These are phyloP conservation scores for Stephania yunnanensis DNA, from an alignment of 164 flowering plant species.

Conservation along the genomic window DNA sequence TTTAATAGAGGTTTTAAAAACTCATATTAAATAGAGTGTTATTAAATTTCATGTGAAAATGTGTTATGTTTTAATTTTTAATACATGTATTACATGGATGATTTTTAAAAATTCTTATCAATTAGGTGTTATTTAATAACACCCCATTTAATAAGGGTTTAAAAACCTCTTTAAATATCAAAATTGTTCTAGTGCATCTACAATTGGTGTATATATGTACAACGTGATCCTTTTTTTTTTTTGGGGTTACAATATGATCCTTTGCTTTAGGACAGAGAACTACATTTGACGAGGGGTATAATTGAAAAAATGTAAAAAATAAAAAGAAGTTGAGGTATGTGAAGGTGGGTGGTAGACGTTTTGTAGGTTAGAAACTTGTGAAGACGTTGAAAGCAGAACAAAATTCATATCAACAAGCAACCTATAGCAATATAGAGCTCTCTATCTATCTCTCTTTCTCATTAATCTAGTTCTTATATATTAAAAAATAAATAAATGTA, in stretches of 20 bases:
- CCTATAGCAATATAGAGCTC: conserved; percentile 31
- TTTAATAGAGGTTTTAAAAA: too few relatives aligned
- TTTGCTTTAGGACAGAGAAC: background rate
- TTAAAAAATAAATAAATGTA: too few relatives aligned
- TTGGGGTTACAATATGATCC: background rate
- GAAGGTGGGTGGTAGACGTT: conserved; percentile 32
- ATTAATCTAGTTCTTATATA: background rate
- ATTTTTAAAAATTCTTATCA: too few relatives aligned
- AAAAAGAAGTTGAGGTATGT: conserved; percentile 25
- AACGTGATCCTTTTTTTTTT: background rate
- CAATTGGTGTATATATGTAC: too few relatives aligned
- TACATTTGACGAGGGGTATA: conserved; percentile 2
- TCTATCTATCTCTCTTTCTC: conserved; percentile 4
- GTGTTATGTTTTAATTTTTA: too few relatives aligned
- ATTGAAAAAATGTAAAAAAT: background rate
- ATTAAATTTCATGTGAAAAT: too few relatives aligned
- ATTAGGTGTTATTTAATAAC: too few relatives aligned
- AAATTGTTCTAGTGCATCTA: too few relatives aligned
- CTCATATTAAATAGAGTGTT: too few relatives aligned
- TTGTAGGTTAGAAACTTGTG: conserved; percentile 67
- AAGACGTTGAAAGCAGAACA: conserved; percentile 70
- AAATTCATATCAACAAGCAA: conserved; percentile 59
- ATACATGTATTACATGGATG: too few relatives aligned
- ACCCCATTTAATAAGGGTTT: too few relatives aligned
- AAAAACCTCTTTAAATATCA: too few relatives aligned